These are phyloP conservation scores for Mycotypha africana DNA, from an alignment of 371 early-diverging fungal species.

Conservation along the genomic window DNA sequence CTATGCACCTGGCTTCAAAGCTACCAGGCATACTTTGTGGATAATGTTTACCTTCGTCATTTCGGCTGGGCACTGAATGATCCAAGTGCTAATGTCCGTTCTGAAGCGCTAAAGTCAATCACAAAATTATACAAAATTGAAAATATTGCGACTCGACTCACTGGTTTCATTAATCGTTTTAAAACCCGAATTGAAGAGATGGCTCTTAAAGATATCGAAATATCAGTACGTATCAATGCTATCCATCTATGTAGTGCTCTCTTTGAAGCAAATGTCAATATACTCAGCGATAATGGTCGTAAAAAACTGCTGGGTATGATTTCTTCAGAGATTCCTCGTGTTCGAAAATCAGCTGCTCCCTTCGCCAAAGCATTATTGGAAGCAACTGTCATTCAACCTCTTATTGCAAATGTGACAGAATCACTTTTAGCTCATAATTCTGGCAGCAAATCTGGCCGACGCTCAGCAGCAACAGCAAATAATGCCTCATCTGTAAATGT, in stretches of 20 bases:
- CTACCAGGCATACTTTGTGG: slow-evolving; percentile 67
- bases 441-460: slow-evolving; percentile 7
- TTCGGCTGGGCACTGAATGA: slow-evolving; percentile 88
- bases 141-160: slow-evolving; percentile 45
- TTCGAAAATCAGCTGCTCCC: slow-evolving; percentile 45
- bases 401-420: slow-evolving; percentile 34
- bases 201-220: slow-evolving; percentile 74
- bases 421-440: slow-evolving; percentile 9
- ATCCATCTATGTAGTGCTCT: slow-evolving; percentile 46
- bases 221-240: slow-evolving; percentile 58
- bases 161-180: slow-evolving; percentile 70
- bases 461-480: background rate
- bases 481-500: slow-evolving; percentile 8
- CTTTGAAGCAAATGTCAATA: slow-evolving; percentile 34
- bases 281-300: slow-evolving; percentile 35
- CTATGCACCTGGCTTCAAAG: slow-evolving; percentile 73
- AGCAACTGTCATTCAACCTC: slow-evolving; percentile 36
- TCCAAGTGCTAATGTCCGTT: slow-evolving; percentile 57
- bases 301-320: slow-evolving; percentile 26
- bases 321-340: slow-evolving; percentile 27
- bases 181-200: slow-evolving; percentile 76
- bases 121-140: slow-evolving; percentile 50
- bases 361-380: slow-evolving; percentile 47
- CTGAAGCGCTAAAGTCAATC: slow-evolving; percentile 57
- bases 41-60: slow-evolving; percentile 71